Evolutionary conservation across 1,284 basidiomycete species (phyloP), one percentile per base, ranked within the genome.

Genomic region (Tremellales sp.): DNA sequence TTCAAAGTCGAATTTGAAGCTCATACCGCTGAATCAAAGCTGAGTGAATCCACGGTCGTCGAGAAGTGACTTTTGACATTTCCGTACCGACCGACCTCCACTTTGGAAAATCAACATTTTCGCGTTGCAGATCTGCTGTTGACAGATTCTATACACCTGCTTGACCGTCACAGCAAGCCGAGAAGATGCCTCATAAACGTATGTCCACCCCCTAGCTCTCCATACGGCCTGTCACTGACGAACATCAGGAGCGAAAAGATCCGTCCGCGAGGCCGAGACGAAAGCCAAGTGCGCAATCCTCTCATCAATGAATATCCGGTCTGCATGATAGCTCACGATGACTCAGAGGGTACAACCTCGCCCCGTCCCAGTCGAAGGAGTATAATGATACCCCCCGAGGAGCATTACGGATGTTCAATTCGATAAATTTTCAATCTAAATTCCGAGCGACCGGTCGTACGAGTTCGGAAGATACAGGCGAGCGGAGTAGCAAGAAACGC

Each of bases 1-100:
- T 39, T 74, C 65, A 48, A 77, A 77, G 45, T 68, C 70, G 51
- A 77, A 77, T 48, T 76, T 77, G 70, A 76, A 76, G 73, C 74
- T 21, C 11, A 31, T 31, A 8, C 29, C 15, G 29, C 29, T n/a
- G n/a, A n/a, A n/a, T n/a, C n/a, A n/a, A n/a, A n/a, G n/a, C n/a
- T n/a, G n/a, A n/a, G n/a, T n/a, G n/a, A n/a, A n/a, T n/a, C n/a
- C n/a, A n/a, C n/a, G n/a, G n/a, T n/a, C n/a, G n/a, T n/a, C n/a
- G n/a, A n/a, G n/a, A n/a, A n/a, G n/a, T n/a, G n/a, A n/a, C n/a
- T n/a, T n/a, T n/a, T n/a, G n/a, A n/a, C n/a, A n/a, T n/a, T n/a
- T n/a, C n/a, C n/a, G n/a, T n/a, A n/a, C n/a, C n/a, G 29, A 31
- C 15, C 15, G 29, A 31, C 29, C 29, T 31, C 29, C 29, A 31